Evolutionary conservation across 345 rosid species (phyloP).

Genomic region (Gynandropsis gynandra): DNA sequence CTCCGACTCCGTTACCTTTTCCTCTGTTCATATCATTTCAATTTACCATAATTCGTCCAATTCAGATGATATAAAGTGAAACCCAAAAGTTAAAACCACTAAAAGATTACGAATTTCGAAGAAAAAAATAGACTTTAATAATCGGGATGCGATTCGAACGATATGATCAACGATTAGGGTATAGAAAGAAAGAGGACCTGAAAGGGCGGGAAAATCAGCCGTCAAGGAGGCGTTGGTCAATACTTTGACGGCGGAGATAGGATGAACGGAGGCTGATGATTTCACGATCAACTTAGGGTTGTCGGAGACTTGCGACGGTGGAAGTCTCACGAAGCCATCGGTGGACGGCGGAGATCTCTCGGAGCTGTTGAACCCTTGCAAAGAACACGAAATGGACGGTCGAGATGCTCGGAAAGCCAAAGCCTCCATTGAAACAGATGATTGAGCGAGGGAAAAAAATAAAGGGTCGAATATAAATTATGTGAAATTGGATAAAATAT

Average conservation of each 20-base stretch:
- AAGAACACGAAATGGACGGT: slow-evolving; percentile 20
- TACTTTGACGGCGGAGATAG: slow-evolving; percentile 42
- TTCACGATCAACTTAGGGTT: slow-evolving; percentile 15
- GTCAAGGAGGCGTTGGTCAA: slow-evolving; percentile 31
- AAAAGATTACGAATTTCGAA: background rate
- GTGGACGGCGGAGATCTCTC: slow-evolving; percentile 5
- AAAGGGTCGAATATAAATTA: background rate
- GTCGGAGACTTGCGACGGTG: slow-evolving; percentile 8
- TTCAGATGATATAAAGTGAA: background rate
- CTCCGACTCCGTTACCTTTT: slow-evolving; percentile 43
- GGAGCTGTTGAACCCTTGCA: slow-evolving; percentile 14
- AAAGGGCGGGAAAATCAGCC: slow-evolving; percentile 24
- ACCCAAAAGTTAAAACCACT: background rate
- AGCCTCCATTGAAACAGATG: slow-evolving; percentile 25
- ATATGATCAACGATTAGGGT: background rate
- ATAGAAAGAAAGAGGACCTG: slow-evolving; percentile 25
- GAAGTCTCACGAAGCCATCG: slow-evolving; percentile 26
- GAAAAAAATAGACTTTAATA: background rate
- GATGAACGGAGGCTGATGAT: slow-evolving; percentile 21
- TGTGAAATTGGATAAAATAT: background rate
- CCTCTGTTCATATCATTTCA: slow-evolving; percentile 25
- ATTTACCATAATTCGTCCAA: slow-evolving; percentile 1
- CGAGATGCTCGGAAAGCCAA: slow-evolving; percentile 25
- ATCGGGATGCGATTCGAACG: background rate
- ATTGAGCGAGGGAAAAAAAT: background rate